Base-by-base conservation (phyloP, 352 stramenopile species). In the Phytophthora fragariae region DNA sequence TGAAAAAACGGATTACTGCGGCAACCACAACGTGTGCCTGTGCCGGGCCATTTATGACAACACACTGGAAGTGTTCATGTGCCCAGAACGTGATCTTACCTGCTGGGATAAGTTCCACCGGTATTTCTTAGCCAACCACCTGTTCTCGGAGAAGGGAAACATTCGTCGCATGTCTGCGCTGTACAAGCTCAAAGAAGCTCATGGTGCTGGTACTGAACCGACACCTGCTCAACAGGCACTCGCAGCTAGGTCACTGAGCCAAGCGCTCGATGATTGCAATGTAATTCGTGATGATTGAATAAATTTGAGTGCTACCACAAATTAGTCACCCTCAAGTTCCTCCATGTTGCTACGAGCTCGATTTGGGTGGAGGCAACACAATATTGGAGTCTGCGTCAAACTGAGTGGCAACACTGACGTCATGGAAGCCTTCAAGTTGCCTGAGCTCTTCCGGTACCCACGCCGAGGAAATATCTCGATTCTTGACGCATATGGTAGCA, bases 91-190 rank as follows among this genome's bases (percentile, higher is more conserved):
- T 12, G 24, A 53, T 14, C 58, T 60, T 27, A 71, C 71, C 17
- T 75, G 71, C 41, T 78, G 71, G 65, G 65, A 74, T 21, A 71
- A 69, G 33, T 72, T 75, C 21, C 61, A 75, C 27, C 47, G 46
- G 2, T 75, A 65, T 50, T 71, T 69, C 19, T 3, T 68, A 4
- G 33, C 60, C 11, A 39, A 63, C 1, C 24, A 71, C 4, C 39
- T 75, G 3, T 75, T 57, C 33, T 67, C 50, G 2, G 47, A 1
- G 27, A 74, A 69, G 53, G 68, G 60, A 46, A 74, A 74, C 12
- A 27, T 65, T 3, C 33, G 59, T 2, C 53, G 41, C 9, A 39
- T 50, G 17, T 14, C 56, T 29, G 27, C 33, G 12, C n/a, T 66
- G 29, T 68, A 60, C 21, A 63, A 57, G n/a, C 37, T 59, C 14